These are phyloP conservation scores for Pistacia integerrima DNA, from an alignment of 345 rosid species.

Conservation along the genomic window DNA sequence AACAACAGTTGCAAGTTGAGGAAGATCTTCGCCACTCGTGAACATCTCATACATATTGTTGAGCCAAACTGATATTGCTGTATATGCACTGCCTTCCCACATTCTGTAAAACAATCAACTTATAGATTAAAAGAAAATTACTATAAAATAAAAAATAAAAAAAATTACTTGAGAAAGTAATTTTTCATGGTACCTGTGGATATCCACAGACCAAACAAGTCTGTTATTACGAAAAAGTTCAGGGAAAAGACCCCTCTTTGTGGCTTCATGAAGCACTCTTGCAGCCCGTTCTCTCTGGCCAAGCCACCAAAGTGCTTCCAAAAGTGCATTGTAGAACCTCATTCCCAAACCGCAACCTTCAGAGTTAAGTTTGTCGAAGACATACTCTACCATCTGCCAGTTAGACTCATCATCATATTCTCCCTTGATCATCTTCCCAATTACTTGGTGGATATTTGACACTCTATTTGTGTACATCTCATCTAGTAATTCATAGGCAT, in stretches of 20 bases:
- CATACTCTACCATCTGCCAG: slow-evolving; percentile 95
- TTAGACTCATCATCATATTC: slow-evolving; percentile 82
- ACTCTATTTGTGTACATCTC: slow-evolving; percentile 77
- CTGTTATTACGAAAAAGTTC: slow-evolving; percentile 86
- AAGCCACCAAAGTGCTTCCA: slow-evolving; percentile 97
- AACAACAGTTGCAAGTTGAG: slow-evolving; percentile 79
- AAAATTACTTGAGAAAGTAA: slow-evolving; percentile 2
- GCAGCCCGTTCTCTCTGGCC: slow-evolving; percentile 90
- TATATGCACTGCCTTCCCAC: slow-evolving; percentile 86
- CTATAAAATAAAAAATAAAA: slow-evolving; percentile 6
- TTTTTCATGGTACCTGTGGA: slow-evolving; percentile 64
- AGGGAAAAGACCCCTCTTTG: slow-evolving; percentile 84
- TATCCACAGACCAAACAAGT: slow-evolving; percentile 84
- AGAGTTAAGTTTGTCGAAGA: slow-evolving; percentile 78
- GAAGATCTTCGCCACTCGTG: slow-evolving; percentile 64
- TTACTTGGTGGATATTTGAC: slow-evolving; percentile 86
- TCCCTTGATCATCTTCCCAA: slow-evolving; percentile 93
- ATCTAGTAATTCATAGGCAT: slow-evolving; percentile 67
- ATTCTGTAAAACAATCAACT: slow-evolving; percentile 53
- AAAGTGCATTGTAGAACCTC: slow-evolving; percentile 86
- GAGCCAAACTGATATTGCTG: slow-evolving; percentile 83
- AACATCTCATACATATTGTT: slow-evolving; percentile 59
- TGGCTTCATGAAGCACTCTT: slow-evolving; percentile 79
- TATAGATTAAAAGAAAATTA: slow-evolving; percentile 24
- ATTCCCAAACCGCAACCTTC: slow-evolving; percentile 91